These are phyloP conservation scores for Centrapalus pauciflorus DNA, from an alignment of 129 eudicot genomes.

Conservation along the genomic window DNA sequence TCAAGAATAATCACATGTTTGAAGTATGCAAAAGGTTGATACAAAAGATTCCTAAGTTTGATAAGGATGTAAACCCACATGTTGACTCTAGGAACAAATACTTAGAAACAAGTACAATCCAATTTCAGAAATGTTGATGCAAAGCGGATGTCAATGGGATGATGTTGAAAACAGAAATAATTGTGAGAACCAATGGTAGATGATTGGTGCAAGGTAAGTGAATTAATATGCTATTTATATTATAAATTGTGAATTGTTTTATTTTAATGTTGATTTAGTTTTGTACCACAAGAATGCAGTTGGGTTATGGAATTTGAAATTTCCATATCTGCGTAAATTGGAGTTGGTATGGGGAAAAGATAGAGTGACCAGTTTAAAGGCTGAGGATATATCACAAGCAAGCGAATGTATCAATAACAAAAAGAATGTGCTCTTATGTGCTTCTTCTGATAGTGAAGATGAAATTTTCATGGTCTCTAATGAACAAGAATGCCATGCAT, in stretches of 20 bases:
- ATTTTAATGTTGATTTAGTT: neutral
- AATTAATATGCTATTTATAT: neutral
- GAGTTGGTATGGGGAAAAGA: slow-evolving; percentile 10
- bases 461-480: neutral
- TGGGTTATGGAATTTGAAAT: slow-evolving; percentile 4
- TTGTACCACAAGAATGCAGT: slow-evolving; percentile 8
- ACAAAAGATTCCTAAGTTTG: neutral
- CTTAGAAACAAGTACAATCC: slow-evolving; percentile 10
- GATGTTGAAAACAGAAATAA: slow-evolving; percentile 7
- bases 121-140: slow-evolving; percentile 1
- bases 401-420: neutral
- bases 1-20: slow-evolving; percentile 6
- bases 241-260: neutral
- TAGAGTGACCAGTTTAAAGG: neutral
- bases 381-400: neutral
- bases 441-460: neutral
- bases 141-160: slow-evolving; percentile 12
- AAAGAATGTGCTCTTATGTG: neutral
- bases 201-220: slow-evolving; percentile 1
- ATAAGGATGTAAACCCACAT: slow-evolving; percentile 6
- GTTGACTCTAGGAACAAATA: slow-evolving; percentile 7
- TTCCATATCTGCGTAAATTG: neutral
- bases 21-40: slow-evolving; percentile 1
- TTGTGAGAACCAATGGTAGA: slow-evolving; percentile 7
- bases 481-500: neutral